phyloP scores from a whole-genome alignment of 371 early-diverging fungal species.

The Rhizopus sp. region DNA sequence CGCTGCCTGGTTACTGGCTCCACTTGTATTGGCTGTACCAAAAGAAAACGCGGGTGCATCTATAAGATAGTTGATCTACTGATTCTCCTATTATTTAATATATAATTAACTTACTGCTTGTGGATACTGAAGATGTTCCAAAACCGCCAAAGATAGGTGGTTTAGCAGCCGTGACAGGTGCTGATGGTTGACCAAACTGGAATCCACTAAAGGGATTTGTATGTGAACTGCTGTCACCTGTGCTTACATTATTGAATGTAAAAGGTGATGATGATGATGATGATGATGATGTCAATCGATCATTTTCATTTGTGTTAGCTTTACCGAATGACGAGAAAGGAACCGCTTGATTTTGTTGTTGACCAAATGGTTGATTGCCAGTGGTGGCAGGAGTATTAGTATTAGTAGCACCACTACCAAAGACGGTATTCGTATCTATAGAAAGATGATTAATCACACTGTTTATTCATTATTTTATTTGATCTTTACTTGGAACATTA shows the following conservation, averaged over 20 bases:
- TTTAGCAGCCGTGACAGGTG: background rate
- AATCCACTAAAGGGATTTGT: slow-evolving; percentile 13
- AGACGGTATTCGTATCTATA: background rate
- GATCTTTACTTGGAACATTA: background rate
- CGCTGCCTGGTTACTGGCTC: background rate
- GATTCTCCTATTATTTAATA: background rate
- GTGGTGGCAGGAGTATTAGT: background rate
- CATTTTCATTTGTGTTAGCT: too few relatives aligned
- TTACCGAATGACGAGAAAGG: too few relatives aligned
- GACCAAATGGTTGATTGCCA: background rate
- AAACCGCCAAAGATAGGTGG: slow-evolving; percentile 4
- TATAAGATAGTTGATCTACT: background rate
- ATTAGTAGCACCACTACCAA: background rate
- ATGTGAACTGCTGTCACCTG: background rate
- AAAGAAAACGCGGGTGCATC: background rate
- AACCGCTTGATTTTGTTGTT: background rate
- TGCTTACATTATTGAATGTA: too few relatives aligned
- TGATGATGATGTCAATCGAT: too few relatives aligned
- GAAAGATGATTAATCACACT: too few relatives aligned
- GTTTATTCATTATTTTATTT: too few relatives aligned
- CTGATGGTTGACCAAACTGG: slow-evolving; percentile 8
- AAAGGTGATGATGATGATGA: too few relatives aligned
- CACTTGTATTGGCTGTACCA: background rate
- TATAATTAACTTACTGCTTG: background rate
- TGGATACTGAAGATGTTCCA: background rate